phyloP scores from a whole-genome alignment of 345 rosid species.

The Citrus maxima region DNA sequence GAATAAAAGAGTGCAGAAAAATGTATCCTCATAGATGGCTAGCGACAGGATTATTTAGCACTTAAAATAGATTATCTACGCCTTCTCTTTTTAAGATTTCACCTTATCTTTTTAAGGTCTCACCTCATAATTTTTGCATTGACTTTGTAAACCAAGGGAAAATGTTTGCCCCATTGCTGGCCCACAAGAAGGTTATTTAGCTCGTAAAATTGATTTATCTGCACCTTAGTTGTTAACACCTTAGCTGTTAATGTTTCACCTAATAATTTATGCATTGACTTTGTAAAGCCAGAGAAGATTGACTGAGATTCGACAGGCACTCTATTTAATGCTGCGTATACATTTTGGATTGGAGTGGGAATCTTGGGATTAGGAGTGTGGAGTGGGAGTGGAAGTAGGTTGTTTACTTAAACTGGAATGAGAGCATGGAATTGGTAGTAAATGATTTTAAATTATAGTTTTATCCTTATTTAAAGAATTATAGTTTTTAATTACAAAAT shows the following conservation, averaged over 20 bases:
- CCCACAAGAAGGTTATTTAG: not conserved
- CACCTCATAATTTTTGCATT: no score
- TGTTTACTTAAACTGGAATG: no score
- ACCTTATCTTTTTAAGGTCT: not conserved
- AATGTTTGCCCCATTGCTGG: not conserved
- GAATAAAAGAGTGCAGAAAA: not conserved
- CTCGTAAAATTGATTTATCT: not conserved
- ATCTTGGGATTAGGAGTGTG: no score
- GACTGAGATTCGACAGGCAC: not conserved
- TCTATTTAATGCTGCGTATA: no score
- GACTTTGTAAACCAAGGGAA: not conserved
- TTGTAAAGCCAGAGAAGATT: not conserved
- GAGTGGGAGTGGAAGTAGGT: no score
- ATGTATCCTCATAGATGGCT: not conserved
- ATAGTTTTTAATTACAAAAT: no score
- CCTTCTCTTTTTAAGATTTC: not conserved
- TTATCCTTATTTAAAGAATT: no score
- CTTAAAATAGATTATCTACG: not conserved
- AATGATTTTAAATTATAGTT: no score
- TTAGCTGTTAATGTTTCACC: not conserved
- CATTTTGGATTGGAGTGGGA: no score
- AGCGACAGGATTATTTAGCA: not conserved
- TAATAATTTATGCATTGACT: not conserved
- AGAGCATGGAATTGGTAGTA: no score
- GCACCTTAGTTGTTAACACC: not conserved